Evolutionary conservation across 164 flowering plant genomes (phyloP), one percentile per base, ranked within the genome.

Genomic region (Aristolochia fimbriata): DNA sequence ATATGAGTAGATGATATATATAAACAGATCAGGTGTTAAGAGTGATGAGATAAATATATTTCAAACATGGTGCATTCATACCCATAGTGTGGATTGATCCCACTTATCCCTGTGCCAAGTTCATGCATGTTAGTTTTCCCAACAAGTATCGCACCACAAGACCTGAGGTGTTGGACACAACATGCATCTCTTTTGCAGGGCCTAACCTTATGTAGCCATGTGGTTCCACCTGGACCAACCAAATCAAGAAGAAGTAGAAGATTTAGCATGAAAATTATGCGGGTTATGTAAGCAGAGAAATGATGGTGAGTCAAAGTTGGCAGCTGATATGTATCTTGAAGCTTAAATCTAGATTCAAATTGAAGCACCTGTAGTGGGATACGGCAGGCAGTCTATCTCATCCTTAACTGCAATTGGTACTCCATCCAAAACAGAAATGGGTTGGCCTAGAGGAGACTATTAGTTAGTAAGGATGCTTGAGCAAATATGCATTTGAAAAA

Each of bases 81-180:
- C 98, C 98, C 98, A 62, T 93, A 84, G 55, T 93, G 98, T 65
- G 98, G 97, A 74, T 93, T 93, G 59, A 93, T 87, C 31, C 97
- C 98, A 72, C 94, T 89, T 59, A 83, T 76, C 73, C 97, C 97
- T 31, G 79, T 76, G 33, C 98, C 98, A 68, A 93, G 96, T 72
- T 93, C 98, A 64, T 93, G 98, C 98, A 93, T 93, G 65, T 93
- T 93, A 61, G 97, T 89, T 65, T 88, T 93, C 50, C 98, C 98
- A 41, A 89, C 84, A 57, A 93, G 68, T 53, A 89, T 50, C 27
- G 98, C 97, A 56, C 97, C 98, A 61, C 97, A 93, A 58, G 63
- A 73, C 65, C 93, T 77, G 30, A 93, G 81, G 58, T 75, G 78
- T 65, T 63, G 71, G 23, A 89, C 90, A 65, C 94, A 87, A 65